Percentiles rank a stretch among this genome's conserved stretches.
Conservation (phyloP, 2,329 filamentous ascomycete species). For the Aspergillus alliaceus region DNA sequence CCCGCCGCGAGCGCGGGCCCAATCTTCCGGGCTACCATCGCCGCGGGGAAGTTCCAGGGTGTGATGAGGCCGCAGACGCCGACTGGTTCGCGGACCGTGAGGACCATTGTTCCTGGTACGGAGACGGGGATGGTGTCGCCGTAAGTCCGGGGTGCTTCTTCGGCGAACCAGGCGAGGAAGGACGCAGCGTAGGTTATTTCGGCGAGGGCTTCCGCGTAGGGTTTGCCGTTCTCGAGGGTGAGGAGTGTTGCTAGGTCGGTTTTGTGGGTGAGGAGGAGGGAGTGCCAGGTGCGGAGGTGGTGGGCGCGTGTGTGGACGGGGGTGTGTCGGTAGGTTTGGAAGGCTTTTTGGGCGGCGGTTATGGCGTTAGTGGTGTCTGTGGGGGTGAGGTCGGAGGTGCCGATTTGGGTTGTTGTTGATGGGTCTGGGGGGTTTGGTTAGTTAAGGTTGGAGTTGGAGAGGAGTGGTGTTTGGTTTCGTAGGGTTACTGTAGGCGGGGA, state of each 20-base stretch:
- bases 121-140: slow-evolving; percentile 60
- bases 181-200: slow-evolving; percentile 50
- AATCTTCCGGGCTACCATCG: slow-evolving; percentile 59
- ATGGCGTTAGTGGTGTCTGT: background rate
- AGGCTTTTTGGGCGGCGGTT: background rate
- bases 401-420: background rate
- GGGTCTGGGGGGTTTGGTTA: background rate
- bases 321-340: background rate
- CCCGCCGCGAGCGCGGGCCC: slow-evolving; percentile 39
- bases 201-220: slow-evolving; percentile 50
- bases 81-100: slow-evolving; percentile 77
- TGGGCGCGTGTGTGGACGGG: background rate
- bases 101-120: slow-evolving; percentile 61
- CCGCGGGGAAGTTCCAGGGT: slow-evolving; percentile 84
- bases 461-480: background rate
- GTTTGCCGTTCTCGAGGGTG: slow-evolving; percentile 63
- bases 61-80: slow-evolving; percentile 82
- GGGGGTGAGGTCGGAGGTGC: background rate
- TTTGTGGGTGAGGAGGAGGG: slow-evolving; percentile 54
- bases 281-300: slow-evolving; percentile 44
- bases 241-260: slow-evolving; percentile 54
- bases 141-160: slow-evolving; percentile 50
- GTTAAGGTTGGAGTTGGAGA: background rate
- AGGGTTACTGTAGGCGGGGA: background rate
- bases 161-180: slow-evolving; percentile 55